Evolutionary conservation across 2,329 filamentous ascomycete genomes (phyloP).

Genomic region (Huntiella abstrusa): DNA sequence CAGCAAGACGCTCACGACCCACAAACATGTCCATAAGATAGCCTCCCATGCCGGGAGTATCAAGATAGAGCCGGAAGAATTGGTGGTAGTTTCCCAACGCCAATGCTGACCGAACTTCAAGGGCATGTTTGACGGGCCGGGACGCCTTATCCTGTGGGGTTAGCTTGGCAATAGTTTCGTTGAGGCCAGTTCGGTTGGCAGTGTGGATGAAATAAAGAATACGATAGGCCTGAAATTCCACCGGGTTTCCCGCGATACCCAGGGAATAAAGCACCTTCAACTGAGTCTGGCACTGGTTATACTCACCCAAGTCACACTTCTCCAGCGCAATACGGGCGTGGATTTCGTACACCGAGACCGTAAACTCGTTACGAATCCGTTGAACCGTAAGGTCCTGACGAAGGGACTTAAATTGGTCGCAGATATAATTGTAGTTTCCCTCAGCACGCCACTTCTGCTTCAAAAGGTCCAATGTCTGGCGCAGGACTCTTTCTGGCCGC

Average conservation of each 20-base stretch:
- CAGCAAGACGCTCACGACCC: slow-evolving; percentile 74
- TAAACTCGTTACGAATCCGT: slow-evolving; percentile 91
- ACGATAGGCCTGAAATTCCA: slow-evolving; percentile 98
- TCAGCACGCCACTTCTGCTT: slow-evolving; percentile 92
- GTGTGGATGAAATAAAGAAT: slow-evolving; percentile 99
- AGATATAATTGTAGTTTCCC: slow-evolving; percentile 91
- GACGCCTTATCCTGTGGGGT: slow-evolving; percentile 88
- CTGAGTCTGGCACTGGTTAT: slow-evolving; percentile 99
- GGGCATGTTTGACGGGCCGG: slow-evolving; percentile 68
- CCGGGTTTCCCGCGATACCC: slow-evolving; percentile 70
- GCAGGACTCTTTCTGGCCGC: slow-evolving; percentile 61
- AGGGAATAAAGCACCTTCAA: slow-evolving; percentile 77
- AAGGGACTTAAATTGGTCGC: slow-evolving; percentile 97
- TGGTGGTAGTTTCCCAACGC: slow-evolving; percentile 92
- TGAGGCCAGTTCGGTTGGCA: slow-evolving; percentile 93
- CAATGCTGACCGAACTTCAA: slow-evolving; percentile 77
- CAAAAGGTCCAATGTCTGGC: slow-evolving; percentile 68
- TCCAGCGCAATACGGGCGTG: slow-evolving; percentile 94
- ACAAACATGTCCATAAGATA: slow-evolving; percentile 99
- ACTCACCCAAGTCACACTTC: slow-evolving; percentile 99
- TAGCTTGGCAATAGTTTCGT: slow-evolving; percentile 97
- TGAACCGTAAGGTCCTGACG: slow-evolving; percentile 97
- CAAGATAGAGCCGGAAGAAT: slow-evolving; percentile 91
- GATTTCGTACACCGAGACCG: slow-evolving; percentile 89
- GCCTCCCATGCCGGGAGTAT: slow-evolving; percentile 89